Conservation (phyloP, 2,329 filamentous ascomycete species). For the Monosporascus sp. region DNA sequence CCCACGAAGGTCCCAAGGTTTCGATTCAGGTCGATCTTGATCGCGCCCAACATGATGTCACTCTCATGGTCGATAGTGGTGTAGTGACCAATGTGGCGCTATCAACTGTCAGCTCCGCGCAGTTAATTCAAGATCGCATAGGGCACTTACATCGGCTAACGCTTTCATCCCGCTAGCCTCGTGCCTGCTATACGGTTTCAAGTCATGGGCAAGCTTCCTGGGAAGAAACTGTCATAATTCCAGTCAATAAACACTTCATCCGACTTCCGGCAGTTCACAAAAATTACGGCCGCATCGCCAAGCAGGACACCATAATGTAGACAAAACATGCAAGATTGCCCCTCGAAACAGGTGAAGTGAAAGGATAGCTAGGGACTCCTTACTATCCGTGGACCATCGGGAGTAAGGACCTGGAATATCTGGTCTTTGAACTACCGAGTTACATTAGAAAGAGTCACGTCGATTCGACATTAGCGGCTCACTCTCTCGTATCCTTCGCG, state of each 20-base stretch:
- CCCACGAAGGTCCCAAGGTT: slow-evolving; percentile 22
- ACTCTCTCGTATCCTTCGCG: slow-evolving; percentile 22
- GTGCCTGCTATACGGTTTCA: slow-evolving; percentile 20
- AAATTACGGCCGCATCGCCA: neutral
- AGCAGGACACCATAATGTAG: neutral
- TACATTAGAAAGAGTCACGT: neutral
- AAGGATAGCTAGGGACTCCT: neutral
- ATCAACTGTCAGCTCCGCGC: neutral
- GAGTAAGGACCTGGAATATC: slow-evolving; percentile 23
- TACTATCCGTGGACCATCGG: slow-evolving; percentile 19
- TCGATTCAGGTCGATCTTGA: slow-evolving; percentile 24
- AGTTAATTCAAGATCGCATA: neutral
- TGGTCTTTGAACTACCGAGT: slow-evolving; percentile 17
- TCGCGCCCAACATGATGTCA: slow-evolving; percentile 22
- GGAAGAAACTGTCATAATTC: slow-evolving; percentile 14
- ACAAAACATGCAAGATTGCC: too few relatives aligned
- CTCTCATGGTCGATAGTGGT: slow-evolving; percentile 26
- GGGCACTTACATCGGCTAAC: slow-evolving; percentile 18
- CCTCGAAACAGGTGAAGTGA: too few relatives aligned
- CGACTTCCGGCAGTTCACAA: neutral
- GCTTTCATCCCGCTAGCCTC: slow-evolving; percentile 25
- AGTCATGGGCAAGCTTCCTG: slow-evolving; percentile 19
- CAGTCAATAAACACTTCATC: neutral
- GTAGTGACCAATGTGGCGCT: slow-evolving; percentile 23
- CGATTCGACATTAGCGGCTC: neutral